Evolutionary conservation across 2,329 filamentous ascomycete species (phyloP).

Genomic region (Fusarium chlamydosporum): DNA sequence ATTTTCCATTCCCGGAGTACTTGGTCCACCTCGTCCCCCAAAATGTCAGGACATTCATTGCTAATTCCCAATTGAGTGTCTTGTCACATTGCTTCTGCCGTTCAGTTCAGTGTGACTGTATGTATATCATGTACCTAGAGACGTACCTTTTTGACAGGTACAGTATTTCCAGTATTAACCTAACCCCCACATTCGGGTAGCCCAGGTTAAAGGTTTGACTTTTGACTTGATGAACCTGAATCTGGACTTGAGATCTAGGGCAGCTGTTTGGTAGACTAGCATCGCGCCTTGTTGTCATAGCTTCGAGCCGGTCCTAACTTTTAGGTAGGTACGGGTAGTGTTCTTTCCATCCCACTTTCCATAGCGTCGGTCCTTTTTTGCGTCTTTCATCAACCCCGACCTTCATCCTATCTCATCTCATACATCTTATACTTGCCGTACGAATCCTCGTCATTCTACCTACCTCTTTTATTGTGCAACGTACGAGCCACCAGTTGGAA

Average conservation of each 20-base stretch:
- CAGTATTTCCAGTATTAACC: neutral
- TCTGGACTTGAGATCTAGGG: slow-evolving; percentile 28
- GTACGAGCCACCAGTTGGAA: slow-evolving; percentile 27
- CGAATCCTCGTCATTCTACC: neutral
- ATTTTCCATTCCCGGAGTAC: slow-evolving; percentile 34
- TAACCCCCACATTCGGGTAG: neutral
- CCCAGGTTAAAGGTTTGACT: neutral
- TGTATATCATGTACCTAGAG: neutral
- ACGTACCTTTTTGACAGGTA: neutral
- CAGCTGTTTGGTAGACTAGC: slow-evolving; percentile 29
- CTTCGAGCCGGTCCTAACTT: slow-evolving; percentile 22
- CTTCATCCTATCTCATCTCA: slow-evolving; percentile 14
- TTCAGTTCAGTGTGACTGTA: neutral
- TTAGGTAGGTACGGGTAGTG: neutral
- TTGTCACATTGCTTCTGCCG: slow-evolving; percentile 14
- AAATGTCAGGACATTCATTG: slow-evolving; percentile 18
- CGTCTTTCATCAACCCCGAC: slow-evolving; percentile 32
- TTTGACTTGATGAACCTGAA: slow-evolving; percentile 19
- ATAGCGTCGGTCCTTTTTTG: slow-evolving; percentile 34
- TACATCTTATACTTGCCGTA: slow-evolving; percentile 1
- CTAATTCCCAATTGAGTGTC: slow-evolving; percentile 26
- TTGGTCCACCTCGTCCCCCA: slow-evolving; percentile 20
- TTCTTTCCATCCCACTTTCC: slow-evolving; percentile 37
- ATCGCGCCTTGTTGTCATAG: slow-evolving; percentile 43
- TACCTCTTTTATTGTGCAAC: neutral